These are phyloP conservation scores for Neoarthrinium moseri DNA, from an alignment of 2,329 filamentous ascomycete species.

Conservation along the genomic window DNA sequence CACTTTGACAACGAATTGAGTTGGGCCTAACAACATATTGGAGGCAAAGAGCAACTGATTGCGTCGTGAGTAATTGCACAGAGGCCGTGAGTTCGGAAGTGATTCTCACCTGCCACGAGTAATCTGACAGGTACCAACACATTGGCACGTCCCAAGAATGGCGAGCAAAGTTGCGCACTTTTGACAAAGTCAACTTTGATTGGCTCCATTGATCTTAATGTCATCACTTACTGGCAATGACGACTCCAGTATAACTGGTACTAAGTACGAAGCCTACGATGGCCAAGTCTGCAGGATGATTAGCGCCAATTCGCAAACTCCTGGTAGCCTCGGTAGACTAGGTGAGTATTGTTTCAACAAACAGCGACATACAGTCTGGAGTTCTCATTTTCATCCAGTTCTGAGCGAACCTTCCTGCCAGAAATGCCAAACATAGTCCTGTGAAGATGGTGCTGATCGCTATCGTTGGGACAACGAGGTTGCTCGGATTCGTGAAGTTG, in stretches of 20 bases:
- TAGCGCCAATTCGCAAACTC: background rate
- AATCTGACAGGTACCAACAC: background rate
- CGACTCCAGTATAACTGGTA: slow-evolving; percentile 1
- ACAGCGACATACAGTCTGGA: background rate
- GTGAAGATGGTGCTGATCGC: slow-evolving; percentile 10
- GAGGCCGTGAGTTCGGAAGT: too few relatives aligned
- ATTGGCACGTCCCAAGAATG: background rate
- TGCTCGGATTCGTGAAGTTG: slow-evolving; percentile 7
- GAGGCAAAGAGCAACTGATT: background rate
- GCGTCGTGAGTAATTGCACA: background rate
- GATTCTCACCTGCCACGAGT: background rate
- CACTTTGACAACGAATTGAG: background rate
- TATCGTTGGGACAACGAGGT: slow-evolving; percentile 1
- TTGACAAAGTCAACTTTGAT: background rate
- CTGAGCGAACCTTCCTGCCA: background rate
- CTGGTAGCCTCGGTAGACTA: background rate
- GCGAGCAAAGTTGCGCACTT: background rate
- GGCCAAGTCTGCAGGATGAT: background rate
- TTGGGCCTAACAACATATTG: background rate
- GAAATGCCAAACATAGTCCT: background rate
- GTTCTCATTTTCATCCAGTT: background rate
- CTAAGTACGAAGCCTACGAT: background rate
- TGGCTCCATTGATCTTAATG: background rate
- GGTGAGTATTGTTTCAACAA: too few relatives aligned
- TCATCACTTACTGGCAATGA: background rate